These are phyloP conservation scores for Rhizopogon vulgaris DNA, from an alignment of 768 basidiomycete genomes.

Conservation along the genomic window DNA sequence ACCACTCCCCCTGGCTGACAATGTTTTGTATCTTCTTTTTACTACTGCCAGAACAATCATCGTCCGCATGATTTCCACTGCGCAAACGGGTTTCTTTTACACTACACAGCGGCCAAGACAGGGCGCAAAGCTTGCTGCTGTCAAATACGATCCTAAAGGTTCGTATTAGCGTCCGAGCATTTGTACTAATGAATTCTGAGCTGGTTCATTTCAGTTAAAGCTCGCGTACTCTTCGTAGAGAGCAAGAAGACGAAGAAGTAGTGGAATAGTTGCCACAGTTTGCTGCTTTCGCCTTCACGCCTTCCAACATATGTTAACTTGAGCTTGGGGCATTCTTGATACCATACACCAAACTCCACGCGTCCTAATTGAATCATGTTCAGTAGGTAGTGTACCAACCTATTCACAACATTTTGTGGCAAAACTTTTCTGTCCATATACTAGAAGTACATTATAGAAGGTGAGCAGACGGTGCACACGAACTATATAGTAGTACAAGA, in stretches of 20 bases:
- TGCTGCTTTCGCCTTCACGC: background rate
- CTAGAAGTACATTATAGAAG: background rate
- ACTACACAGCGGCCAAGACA: conserved; percentile 70
- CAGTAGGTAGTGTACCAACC: background rate
- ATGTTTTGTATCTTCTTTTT: background rate
- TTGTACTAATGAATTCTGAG: background rate
- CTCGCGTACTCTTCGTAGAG: conserved; percentile 73
- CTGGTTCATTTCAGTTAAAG: conserved; percentile 42
- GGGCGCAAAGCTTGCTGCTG: conserved; percentile 77
- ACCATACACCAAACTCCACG: background rate
- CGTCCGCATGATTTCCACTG: conserved; percentile 84
- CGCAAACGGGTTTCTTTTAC: conserved; percentile 90
- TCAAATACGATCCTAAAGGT: conserved; percentile 90
- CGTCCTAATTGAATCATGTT: background rate
- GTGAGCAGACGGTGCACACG: background rate
- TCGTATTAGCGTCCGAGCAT: conserved; percentile 17
- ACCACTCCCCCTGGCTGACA: background rate
- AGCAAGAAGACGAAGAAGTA: conserved; percentile 68
- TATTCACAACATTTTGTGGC: too few species aligned
- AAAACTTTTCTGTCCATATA: background rate
- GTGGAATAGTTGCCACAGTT: background rate
- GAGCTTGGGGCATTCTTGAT: background rate
- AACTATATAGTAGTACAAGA: background rate
- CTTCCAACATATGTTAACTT: background rate
- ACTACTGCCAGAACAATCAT: conserved; percentile 62